Evolutionary conservation across 2,329 filamentous ascomycete species (phyloP).

Genomic region (Ascomycota sp.): DNA sequence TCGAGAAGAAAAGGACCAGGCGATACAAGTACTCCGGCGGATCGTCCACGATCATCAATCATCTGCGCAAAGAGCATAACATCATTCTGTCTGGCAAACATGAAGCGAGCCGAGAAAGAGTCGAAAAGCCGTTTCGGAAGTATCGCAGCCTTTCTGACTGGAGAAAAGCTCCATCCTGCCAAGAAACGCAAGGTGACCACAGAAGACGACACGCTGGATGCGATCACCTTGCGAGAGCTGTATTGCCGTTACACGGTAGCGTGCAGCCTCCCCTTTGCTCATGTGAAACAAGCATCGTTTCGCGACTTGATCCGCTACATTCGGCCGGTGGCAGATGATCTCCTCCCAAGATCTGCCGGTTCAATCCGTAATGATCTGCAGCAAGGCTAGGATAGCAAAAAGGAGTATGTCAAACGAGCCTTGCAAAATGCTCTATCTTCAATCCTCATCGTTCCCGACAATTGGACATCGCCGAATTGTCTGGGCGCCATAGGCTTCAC

Average conservation of each 20-base stretch:
- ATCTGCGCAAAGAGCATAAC: constrained; percentile 1
- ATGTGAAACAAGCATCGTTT: too few species aligned
- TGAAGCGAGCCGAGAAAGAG: not conserved
- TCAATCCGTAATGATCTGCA: constrained; percentile 1
- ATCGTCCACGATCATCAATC: constrained; percentile 1
- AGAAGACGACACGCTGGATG: not conserved
- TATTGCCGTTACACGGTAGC: constrained; percentile 1
- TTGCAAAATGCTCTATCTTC: constrained; percentile 1
- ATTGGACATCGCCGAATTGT: constrained; percentile 1
- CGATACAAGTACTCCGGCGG: constrained; percentile 1
- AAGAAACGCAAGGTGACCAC: constrained; percentile 1
- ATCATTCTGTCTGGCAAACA: not conserved
- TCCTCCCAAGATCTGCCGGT: not conserved
- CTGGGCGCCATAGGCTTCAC: constrained; percentile 2
- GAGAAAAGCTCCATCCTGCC: not conserved
- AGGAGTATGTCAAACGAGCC: constrained; percentile 1
- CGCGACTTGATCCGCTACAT: constrained; percentile 1
- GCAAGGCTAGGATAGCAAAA: constrained; percentile 1
- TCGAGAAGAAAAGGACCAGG: not conserved
- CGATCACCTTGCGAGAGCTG: not conserved
- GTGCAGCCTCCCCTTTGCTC: too few species aligned
- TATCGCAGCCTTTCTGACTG: not conserved
- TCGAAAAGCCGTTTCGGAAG: constrained; percentile 1
- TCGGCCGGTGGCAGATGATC: not conserved
- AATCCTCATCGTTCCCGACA: constrained; percentile 1